Evolutionary conservation across 345 rosid genomes (phyloP).

Genomic region (Ceriops zippeliana): DNA sequence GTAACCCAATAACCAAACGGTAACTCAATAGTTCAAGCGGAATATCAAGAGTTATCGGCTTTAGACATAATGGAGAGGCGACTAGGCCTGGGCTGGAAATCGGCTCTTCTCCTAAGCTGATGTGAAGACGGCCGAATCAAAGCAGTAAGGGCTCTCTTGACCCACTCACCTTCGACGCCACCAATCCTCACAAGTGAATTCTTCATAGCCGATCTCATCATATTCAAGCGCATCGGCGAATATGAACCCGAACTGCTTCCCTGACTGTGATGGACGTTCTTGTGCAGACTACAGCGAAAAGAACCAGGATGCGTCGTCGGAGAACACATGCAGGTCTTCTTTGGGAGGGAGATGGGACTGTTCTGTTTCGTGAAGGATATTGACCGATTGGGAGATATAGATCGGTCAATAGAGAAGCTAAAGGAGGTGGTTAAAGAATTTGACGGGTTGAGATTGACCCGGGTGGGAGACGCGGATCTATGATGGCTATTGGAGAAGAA

Average conservation of each 20-base stretch:
- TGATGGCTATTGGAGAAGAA: slow-evolving; percentile 23
- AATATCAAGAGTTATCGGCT: slow-evolving; percentile 33
- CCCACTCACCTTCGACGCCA: slow-evolving; percentile 94
- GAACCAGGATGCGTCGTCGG: slow-evolving; percentile 88
- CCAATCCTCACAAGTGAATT: slow-evolving; percentile 87
- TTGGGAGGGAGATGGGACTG: slow-evolving; percentile 36
- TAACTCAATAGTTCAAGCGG: background rate
- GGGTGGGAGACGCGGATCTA: slow-evolving; percentile 65
- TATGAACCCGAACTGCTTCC: slow-evolving; percentile 28
- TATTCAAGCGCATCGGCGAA: slow-evolving; percentile 56
- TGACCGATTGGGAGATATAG: slow-evolving; percentile 36
- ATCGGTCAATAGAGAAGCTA: slow-evolving; percentile 57
- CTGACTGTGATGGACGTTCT: slow-evolving; percentile 34
- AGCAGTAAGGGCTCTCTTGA: slow-evolving; percentile 76
- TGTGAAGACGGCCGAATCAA: slow-evolving; percentile 86
- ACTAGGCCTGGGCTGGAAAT: slow-evolving; percentile 64
- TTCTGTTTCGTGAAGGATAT: slow-evolving; percentile 34
- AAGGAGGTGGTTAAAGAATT: slow-evolving; percentile 40
- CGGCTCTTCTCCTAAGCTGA: slow-evolving; percentile 61
- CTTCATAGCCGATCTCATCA: slow-evolving; percentile 87
- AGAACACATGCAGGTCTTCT: slow-evolving; percentile 78
- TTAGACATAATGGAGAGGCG: slow-evolving; percentile 69
- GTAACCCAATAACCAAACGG: slow-evolving; percentile 10
- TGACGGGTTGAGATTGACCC: slow-evolving; percentile 51
- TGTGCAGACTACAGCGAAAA: slow-evolving; percentile 75